These are phyloP conservation scores for Starmera pachycereana DNA, from an alignment of 805 yeast species.

Conservation along the genomic window DNA sequence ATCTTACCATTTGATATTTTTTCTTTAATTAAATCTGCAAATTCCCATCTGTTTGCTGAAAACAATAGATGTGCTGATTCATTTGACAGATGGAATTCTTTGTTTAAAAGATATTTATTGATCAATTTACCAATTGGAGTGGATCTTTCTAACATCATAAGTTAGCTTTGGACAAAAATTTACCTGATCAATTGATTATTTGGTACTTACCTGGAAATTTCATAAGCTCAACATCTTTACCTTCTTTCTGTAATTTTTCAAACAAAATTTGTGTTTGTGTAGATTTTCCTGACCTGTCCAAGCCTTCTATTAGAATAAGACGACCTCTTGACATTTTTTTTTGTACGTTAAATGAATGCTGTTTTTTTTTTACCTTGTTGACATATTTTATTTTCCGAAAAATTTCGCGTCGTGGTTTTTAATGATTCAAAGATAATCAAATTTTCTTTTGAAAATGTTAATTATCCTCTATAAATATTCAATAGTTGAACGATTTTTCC, in stretches of 20 bases:
- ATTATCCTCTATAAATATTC: no score
- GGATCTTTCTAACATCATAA: slow-evolving; percentile 41
- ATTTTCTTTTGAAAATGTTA: no score
- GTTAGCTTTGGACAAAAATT: background rate
- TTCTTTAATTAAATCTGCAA: slow-evolving; percentile 34
- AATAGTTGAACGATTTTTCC: no score
- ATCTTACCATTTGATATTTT: slow-evolving; percentile 41
- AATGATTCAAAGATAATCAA: no score
- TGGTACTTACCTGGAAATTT: slow-evolving; percentile 56
- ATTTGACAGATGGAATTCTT: slow-evolving; percentile 45
- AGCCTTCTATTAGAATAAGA: slow-evolving; percentile 79
- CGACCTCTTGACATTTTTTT: slow-evolving; percentile 42
- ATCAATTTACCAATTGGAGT: slow-evolving; percentile 77
- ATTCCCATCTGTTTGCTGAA: slow-evolving; percentile 94
- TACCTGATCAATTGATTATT: background rate
- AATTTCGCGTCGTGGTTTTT: no score
- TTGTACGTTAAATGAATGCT: no score
- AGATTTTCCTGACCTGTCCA: slow-evolving; percentile 91
- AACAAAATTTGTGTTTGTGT: slow-evolving; percentile 54
- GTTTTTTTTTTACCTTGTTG: no score
- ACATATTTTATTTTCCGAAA: no score
- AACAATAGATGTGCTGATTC: slow-evolving; percentile 81
- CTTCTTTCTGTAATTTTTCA: slow-evolving; percentile 17
- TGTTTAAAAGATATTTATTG: slow-evolving; percentile 55
- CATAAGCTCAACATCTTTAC: slow-evolving; percentile 35